Evolutionary conservation across 2,329 filamentous ascomycete species (phyloP).

Genomic region (Anisogramma anomala): DNA sequence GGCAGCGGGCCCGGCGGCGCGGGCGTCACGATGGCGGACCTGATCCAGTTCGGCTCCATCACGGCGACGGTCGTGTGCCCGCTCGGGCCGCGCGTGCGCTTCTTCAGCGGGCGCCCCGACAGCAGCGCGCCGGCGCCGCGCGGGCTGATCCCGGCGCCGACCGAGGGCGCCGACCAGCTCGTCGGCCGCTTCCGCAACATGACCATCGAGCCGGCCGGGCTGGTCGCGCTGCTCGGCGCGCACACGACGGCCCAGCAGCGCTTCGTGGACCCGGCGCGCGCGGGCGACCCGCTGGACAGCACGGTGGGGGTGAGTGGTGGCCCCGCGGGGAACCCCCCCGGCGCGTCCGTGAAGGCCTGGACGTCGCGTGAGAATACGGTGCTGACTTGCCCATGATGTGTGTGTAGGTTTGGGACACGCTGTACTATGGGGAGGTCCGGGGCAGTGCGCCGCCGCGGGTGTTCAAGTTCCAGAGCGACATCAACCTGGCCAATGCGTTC

Average conservation of each 20-base stretch:
- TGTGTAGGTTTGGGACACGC: constrained; percentile 22
- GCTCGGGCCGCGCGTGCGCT: constrained; percentile 35
- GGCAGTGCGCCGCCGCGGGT: constrained; percentile 24
- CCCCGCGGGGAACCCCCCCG: no score
- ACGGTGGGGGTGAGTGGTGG: constrained; percentile 21
- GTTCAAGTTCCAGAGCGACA: constrained; percentile 18
- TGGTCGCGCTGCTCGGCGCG: constrained; percentile 43
- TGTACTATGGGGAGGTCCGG: constrained; percentile 35
- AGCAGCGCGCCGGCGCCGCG: constrained; percentile 27
- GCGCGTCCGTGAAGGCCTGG: no score
- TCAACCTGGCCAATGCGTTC: constrained; percentile 1
- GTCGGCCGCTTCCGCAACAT: constrained; percentile 39
- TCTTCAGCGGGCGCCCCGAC: constrained; percentile 41
- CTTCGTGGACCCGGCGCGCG: constrained; percentile 28
- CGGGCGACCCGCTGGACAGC: constrained; percentile 37
- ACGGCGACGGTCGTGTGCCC: constrained; percentile 37
- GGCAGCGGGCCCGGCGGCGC: no score
- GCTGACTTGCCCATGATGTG: constrained; percentile 26
- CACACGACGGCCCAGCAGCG: constrained; percentile 40
- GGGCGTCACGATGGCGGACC: constrained; percentile 45
- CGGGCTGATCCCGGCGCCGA: constrained; percentile 32
- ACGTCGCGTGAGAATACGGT: constrained; percentile 31
- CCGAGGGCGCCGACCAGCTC: constrained; percentile 32
- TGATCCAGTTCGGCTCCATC: constrained; percentile 41
- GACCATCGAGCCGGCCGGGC: constrained; percentile 37